Evolutionary conservation across 2,329 filamentous ascomycete genomes (phyloP).

Genomic region (Colletotrichum camelliae): DNA sequence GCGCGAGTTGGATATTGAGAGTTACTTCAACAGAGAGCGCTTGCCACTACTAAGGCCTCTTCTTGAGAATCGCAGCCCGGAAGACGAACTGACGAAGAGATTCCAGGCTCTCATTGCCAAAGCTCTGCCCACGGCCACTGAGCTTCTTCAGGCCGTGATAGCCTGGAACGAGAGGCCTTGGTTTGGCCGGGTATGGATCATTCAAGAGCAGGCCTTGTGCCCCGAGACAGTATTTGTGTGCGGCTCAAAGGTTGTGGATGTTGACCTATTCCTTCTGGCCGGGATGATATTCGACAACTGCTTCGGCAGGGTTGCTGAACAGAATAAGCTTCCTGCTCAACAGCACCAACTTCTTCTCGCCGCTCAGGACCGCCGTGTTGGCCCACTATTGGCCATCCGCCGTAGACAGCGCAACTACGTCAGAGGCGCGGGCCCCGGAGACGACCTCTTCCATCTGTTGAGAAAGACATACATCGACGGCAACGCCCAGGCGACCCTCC

Average conservation of each 20-base stretch:
- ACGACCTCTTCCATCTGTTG: constrained; percentile 22
- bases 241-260: constrained; percentile 27
- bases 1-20: constrained; percentile 22
- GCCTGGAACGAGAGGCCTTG: constrained; percentile 24
- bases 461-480: constrained; percentile 24
- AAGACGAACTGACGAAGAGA: constrained; percentile 25
- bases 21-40: background rate
- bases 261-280: constrained; percentile 29
- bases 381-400: background rate
- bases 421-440: constrained; percentile 21
- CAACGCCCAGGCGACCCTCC: constrained; percentile 19
- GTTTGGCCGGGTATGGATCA: constrained; percentile 33
- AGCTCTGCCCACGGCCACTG: background rate
- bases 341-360: background rate
- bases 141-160: background rate
- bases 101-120: background rate
- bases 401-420: constrained; percentile 8
- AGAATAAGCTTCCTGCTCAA: background rate
- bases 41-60: background rate
- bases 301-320: background rate
- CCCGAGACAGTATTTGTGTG: constrained; percentile 29
- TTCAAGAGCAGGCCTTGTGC: constrained; percentile 33
- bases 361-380: background rate
- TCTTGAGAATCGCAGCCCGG: background rate
- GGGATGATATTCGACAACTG: constrained; percentile 22